These are phyloP conservation scores for Cordyceps javanica DNA, from an alignment of 2,329 filamentous ascomycete species.

Conservation along the genomic window DNA sequence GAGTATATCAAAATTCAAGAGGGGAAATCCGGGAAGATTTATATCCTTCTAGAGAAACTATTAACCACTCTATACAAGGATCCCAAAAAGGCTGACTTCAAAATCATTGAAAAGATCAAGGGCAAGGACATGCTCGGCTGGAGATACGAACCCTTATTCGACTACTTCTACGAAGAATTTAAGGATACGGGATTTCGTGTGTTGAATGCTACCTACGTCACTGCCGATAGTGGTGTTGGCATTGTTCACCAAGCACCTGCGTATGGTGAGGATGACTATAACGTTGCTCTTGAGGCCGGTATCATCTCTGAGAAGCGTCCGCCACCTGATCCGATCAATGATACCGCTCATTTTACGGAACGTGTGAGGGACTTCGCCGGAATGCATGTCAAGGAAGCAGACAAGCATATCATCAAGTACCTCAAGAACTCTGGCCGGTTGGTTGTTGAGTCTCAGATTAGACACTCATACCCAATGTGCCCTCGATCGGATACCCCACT, in stretches of 20 bases:
- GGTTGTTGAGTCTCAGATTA: slow-evolving; percentile 79
- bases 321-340: slow-evolving; percentile 89
- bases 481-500: slow-evolving; percentile 91
- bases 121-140: slow-evolving; percentile 82
- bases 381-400: slow-evolving; percentile 84
- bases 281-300: slow-evolving; percentile 67
- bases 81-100: slow-evolving; percentile 90
- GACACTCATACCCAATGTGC: slow-evolving; percentile 90
- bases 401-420: slow-evolving; percentile 88
- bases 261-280: slow-evolving; percentile 95
- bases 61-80: slow-evolving; percentile 86
- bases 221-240: slow-evolving; percentile 82
- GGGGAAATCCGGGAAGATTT: slow-evolving; percentile 74
- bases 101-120: slow-evolving; percentile 70
- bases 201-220: slow-evolving; percentile 79
- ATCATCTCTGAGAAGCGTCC: slow-evolving; percentile 69
- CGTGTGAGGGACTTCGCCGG: slow-evolving; percentile 77
- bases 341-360: slow-evolving; percentile 70
- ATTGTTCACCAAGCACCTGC: slow-evolving; percentile 92
- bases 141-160: slow-evolving; percentile 83
- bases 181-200: slow-evolving; percentile 79
- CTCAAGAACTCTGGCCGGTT: slow-evolving; percentile 71
- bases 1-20: slow-evolving; percentile 86
- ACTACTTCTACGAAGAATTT: slow-evolving; percentile 86
- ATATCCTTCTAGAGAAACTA: slow-evolving; percentile 76